Percentiles rank a stretch among this genome's conserved stretches.
These are phyloP conservation scores for Xylariomycetidae sp. DNA, from an alignment of 2,329 filamentous ascomycete genomes.

Conservation along the genomic window DNA sequence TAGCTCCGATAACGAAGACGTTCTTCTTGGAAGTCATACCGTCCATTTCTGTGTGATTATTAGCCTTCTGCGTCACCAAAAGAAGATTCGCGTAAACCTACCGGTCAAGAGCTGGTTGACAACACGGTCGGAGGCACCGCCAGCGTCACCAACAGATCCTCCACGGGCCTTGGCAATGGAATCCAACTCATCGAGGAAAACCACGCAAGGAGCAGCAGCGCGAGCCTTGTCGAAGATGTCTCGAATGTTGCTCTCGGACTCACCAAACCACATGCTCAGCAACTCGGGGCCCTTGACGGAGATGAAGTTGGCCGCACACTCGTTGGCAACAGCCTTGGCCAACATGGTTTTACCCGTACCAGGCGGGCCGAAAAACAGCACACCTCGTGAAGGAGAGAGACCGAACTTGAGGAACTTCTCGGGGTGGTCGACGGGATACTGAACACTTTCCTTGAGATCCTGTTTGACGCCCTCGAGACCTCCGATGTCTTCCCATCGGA, in stretches of 20 bases:
- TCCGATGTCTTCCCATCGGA: conserved; percentile 99
- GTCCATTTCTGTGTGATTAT: conserved; percentile 73
- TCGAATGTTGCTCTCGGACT: conserved; percentile 99
- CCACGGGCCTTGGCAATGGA: conserved; percentile 99
- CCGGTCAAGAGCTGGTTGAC: conserved; percentile 98
- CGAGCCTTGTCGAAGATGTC: conserved; percentile 99
- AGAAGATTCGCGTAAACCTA: conserved; percentile 40
- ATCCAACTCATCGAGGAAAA: conserved; percentile 97
- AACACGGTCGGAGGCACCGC: conserved; percentile 97
- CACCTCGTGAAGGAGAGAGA: conserved; percentile 94
- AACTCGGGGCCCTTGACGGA: conserved; percentile 98
- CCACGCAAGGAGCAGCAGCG: conserved; percentile 93
- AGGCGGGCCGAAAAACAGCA: conserved; percentile 96
- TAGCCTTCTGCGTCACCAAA: conserved; percentile 27
- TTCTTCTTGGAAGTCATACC: conserved; percentile 99
- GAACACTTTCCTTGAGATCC: conserved; percentile 97
- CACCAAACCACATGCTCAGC: conserved; percentile 99
- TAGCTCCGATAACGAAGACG: conserved; percentile 98
- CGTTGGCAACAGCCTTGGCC: conserved; percentile 98
- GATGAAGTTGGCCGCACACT: conserved; percentile 99
- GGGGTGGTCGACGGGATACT: conserved; percentile 98
- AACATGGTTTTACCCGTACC: conserved; percentile 99
- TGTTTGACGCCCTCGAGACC: conserved; percentile 98
- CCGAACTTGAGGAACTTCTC: conserved; percentile 99
- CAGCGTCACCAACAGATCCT: conserved; percentile 90